Evolutionary conservation across 2,329 filamentous ascomycete genomes (phyloP), one percentile per base, ranked within the genome.

Genomic region (Phaeosphaeriaceae sp.): DNA sequence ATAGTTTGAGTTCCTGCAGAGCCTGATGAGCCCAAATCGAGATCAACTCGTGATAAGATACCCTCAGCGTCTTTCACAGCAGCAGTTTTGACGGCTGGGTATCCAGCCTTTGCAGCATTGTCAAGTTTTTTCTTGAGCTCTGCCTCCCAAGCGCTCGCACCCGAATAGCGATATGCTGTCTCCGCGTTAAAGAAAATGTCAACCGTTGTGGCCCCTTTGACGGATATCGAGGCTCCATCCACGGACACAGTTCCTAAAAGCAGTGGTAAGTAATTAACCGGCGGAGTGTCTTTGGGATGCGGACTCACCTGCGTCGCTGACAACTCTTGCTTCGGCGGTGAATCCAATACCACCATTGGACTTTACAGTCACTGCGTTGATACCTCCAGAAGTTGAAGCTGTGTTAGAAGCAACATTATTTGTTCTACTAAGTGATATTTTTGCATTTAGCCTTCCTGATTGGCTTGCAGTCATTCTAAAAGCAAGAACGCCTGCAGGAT

Each of bases 71-170:
- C 32, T 43, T 23, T 28, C 5, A 43, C 32, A 36, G 41, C 41
- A 13, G 41, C 41, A 12, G 41, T 36, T 16, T 36, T 43, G n/a
- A 43, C 30, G 9, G 29, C 41, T 7, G 20, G 20, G 21, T 36
- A 59, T n/a, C 52, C 52, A n/a, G 38, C 35, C 21, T 28, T 29
- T n/a, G 46, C 44, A 6, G 58, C 60, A 13, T 41, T 46, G 20
- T 60, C 50, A n/a, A 61, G 44, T 20, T 55, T 61, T 9, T 43
- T 45, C 21, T 54, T 56, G 16, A 63, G 18, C 4, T 54, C 56
- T 5, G 44, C 42, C 34, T 53, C 41, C 44, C 40, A 42, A 13
- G 50, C 42, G 11, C 30, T 35, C 9, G 39, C 16, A 23, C 20
- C 50, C 3, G 47, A 40, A 29, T 54, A 54, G 3, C 55, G 37